A percentile compares a stretch with the other conserved stretches of the same genome.
Evolutionary conservation across 2,329 filamentous ascomycete species (phyloP).

Genomic region (Neospermospora avenae): DNA sequence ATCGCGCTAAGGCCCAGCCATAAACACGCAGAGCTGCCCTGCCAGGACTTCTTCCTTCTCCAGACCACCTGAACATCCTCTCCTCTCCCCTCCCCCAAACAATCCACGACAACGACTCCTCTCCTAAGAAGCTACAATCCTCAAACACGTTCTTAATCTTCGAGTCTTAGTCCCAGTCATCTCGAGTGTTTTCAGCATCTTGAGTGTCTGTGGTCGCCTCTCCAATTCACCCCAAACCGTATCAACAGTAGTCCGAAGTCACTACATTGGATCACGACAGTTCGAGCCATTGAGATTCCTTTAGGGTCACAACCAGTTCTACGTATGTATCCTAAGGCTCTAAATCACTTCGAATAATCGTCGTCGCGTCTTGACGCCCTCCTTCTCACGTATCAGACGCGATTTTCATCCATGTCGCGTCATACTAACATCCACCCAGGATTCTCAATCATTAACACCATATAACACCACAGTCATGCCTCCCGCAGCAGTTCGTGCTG

Average conservation of each 20-base stretch:
- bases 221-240: constrained; percentile 5
- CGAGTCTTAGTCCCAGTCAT: constrained; percentile 8
- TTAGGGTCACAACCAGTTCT: constrained; percentile 13
- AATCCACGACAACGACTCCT: constrained; percentile 8
- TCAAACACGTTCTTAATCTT: constrained; percentile 25
- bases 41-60: constrained; percentile 4
- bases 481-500: constrained; percentile 59
- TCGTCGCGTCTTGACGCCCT: constrained; percentile 26
- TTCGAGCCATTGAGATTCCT: constrained; percentile 11
- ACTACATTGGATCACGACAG: constrained; percentile 14
- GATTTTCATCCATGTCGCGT: constrained; percentile 27
- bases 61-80: not conserved
- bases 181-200: constrained; percentile 19
- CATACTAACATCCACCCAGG: constrained; percentile 25
- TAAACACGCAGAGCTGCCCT: not conserved
- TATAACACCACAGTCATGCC: constrained; percentile 43
- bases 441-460: constrained; percentile 36
- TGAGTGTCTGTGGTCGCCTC: constrained; percentile 16
- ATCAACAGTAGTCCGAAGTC: constrained; percentile 26
- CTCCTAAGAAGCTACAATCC: constrained; percentile 16
- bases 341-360: not conserved
- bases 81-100: constrained; percentile 8
- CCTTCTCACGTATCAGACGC: constrained; percentile 19
- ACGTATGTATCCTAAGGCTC: constrained; percentile 25
- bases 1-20: constrained; percentile 8